Percentiles rank a stretch among this genome's conserved stretches.
These are phyloP conservation scores for Trametes versicolor DNA, from an alignment of 1,284 basidiomycete species.

Conservation along the genomic window DNA sequence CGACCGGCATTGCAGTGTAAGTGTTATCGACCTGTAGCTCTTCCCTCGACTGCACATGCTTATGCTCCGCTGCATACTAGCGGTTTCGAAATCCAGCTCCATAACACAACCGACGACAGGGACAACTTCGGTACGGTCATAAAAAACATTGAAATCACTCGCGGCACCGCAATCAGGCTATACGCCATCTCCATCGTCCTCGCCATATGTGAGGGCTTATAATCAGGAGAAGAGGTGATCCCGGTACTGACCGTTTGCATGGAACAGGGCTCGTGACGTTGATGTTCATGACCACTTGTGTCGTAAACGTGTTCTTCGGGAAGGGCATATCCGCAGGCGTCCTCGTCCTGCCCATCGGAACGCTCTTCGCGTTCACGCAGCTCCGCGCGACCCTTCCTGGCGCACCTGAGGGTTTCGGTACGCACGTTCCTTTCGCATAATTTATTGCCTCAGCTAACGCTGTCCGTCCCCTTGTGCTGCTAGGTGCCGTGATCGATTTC, in stretches of 20 bases:
- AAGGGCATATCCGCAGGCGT: slow-evolving; percentile 36
- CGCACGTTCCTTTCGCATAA: not conserved
- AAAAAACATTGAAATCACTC: slow-evolving; percentile 35
- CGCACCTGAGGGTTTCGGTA: slow-evolving; percentile 39
- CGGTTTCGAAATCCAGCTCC: slow-evolving; percentile 37
- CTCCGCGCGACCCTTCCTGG: slow-evolving; percentile 38
- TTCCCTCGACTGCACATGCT: not conserved
- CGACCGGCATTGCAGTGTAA: slow-evolving; percentile 31
- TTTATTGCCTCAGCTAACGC: not conserved
- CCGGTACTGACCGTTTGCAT: not conserved
- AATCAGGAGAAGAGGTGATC: no score
- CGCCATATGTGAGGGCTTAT: slow-evolving; percentile 34
- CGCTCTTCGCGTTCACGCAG: slow-evolving; percentile 40
- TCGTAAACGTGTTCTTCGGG: slow-evolving; percentile 35
- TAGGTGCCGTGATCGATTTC: slow-evolving; percentile 31
- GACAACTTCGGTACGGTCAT: slow-evolving; percentile 29
- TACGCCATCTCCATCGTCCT: slow-evolving; percentile 35
- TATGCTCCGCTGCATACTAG: slow-evolving; percentile 8
- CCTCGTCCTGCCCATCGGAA: slow-evolving; percentile 36
- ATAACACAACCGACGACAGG: slow-evolving; percentile 17
- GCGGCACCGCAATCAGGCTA: slow-evolving; percentile 35
- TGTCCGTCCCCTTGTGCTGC: not conserved
- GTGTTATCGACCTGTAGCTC: not conserved
- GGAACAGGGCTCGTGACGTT: slow-evolving; percentile 36
- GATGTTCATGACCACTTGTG: slow-evolving; percentile 35